Evolutionary conservation across 495 filamentous ascomycete species (phyloP).

Genomic region (Halenospora varia): DNA sequence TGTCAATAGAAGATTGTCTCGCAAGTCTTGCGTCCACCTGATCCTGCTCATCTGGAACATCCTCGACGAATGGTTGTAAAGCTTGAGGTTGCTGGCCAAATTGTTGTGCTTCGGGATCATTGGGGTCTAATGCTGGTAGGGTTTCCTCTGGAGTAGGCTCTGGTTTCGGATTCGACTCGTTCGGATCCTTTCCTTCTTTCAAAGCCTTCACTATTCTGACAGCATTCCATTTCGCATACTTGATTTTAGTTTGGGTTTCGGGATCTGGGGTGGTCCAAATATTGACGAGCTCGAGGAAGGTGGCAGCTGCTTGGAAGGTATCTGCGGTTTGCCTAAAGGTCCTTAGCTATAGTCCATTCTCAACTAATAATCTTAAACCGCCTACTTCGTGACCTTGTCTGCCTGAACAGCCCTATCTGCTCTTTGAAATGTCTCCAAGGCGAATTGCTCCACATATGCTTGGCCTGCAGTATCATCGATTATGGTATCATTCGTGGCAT

Average conservation of each 20-base stretch:
- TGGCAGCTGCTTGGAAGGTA: constrained; percentile 86
- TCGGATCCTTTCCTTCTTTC: constrained; percentile 89
- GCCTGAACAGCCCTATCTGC: constrained; percentile 78
- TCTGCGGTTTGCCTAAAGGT: constrained; percentile 91
- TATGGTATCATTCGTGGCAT: constrained; percentile 57
- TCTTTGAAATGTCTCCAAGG: constrained; percentile 75
- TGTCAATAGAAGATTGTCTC: constrained; percentile 37
- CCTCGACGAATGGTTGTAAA: constrained; percentile 54
- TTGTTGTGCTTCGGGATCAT: constrained; percentile 59
- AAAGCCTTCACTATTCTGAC: constrained; percentile 85
- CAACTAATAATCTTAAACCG: too few species aligned
- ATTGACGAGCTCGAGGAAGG: constrained; percentile 82
- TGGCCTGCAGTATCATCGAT: constrained; percentile 83
- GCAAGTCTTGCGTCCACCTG: constrained; percentile 30
- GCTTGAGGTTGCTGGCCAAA: constrained; percentile 37
- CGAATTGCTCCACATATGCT: constrained; percentile 94
- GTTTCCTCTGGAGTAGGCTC: constrained; percentile 42
- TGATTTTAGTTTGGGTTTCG: constrained; percentile 82
- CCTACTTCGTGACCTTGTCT: constrained; percentile 80
- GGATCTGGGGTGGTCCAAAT: constrained; percentile 74
- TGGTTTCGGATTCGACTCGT: constrained; percentile 75
- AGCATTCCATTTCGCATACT: constrained; percentile 95
- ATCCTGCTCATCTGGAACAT: constrained; percentile 43
- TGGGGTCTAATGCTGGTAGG: constrained; percentile 43
- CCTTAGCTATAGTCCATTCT: too few species aligned